phyloP scores from a whole-genome alignment of 768 basidiomycete genomes.

The Tricholoma bakamatsutake region DNA sequence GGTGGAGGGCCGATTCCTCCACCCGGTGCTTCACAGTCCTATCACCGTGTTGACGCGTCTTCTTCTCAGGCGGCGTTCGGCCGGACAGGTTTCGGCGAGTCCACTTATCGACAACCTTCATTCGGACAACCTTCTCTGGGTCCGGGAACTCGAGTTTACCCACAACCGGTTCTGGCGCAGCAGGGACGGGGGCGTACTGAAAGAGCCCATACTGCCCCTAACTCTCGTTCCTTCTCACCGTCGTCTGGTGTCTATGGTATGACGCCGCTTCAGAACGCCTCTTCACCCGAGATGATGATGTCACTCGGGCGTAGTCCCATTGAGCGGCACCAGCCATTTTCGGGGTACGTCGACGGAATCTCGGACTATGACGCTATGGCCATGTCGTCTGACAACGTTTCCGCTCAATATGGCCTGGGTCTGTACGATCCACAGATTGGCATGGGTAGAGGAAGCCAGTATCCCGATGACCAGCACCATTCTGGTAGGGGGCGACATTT shows the following conservation, averaged over 20 bases:
- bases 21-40: not conserved
- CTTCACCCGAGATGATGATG: not conserved
- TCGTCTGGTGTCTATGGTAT: not conserved
- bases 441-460: not conserved
- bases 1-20: not conserved
- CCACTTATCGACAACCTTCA: not conserved
- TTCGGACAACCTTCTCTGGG: not conserved
- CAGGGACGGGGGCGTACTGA: slow-evolving; percentile 4
- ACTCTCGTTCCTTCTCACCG: not conserved
- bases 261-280: not conserved
- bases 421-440: not conserved
- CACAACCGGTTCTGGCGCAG: not conserved
- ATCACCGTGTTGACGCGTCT: not conserved
- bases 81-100: not conserved
- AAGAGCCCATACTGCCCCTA: not conserved
- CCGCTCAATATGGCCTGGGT: not conserved
- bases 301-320: not conserved
- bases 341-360: not conserved
- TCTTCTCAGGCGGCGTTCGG: not conserved
- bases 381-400: not conserved
- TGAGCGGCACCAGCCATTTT: not conserved
- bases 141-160: not conserved
- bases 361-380: not conserved
- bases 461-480: not conserved
- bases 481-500: not conserved